phyloP scores from a whole-genome alignment of 345 rosid species.

The Camelina sativa region DNA sequence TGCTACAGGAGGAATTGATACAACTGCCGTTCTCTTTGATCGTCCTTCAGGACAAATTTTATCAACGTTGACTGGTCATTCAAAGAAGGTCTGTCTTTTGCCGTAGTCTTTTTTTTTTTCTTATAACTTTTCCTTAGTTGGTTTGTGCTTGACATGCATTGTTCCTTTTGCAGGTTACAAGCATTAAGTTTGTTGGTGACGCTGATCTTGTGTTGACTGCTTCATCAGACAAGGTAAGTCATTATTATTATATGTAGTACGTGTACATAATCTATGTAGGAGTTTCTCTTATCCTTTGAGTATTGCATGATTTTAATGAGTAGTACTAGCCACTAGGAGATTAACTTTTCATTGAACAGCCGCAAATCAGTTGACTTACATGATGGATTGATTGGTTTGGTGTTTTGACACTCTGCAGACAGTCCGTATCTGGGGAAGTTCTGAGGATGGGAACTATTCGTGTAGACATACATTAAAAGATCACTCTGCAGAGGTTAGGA shows the following conservation, averaged over 20 bases:
- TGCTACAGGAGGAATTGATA: constrained; percentile 93
- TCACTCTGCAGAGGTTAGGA: constrained; percentile 87
- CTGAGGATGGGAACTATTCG: constrained; percentile 80
- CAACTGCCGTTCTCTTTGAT: constrained; percentile 83
- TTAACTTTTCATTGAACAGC: constrained; percentile 15
- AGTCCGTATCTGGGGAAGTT: constrained; percentile 93
- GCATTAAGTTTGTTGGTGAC: constrained; percentile 45
- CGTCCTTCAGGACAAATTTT: constrained; percentile 84
- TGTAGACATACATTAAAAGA: constrained; percentile 84
- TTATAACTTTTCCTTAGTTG: constrained; percentile 46
- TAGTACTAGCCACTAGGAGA: neutral
- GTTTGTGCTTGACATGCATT: constrained; percentile 64
- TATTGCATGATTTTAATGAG: constrained; percentile 7
- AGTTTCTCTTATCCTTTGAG: constrained; percentile 5
- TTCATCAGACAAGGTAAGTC: constrained; percentile 83
- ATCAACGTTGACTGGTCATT: constrained; percentile 87
- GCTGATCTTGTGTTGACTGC: constrained; percentile 71
- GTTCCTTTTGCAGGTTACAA: constrained; percentile 47
- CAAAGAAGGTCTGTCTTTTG: constrained; percentile 90
- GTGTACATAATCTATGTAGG: neutral
- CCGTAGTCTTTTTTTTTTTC: constrained; percentile 53
- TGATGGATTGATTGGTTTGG: constrained; percentile 16
- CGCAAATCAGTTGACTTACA: constrained; percentile 15
- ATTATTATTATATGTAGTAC: constrained; percentile 1
- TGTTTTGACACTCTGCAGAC: constrained; percentile 59